These are phyloP conservation scores for Tetraselmis striata DNA, from an alignment of 139 green algal genomes.

Conservation along the genomic window DNA sequence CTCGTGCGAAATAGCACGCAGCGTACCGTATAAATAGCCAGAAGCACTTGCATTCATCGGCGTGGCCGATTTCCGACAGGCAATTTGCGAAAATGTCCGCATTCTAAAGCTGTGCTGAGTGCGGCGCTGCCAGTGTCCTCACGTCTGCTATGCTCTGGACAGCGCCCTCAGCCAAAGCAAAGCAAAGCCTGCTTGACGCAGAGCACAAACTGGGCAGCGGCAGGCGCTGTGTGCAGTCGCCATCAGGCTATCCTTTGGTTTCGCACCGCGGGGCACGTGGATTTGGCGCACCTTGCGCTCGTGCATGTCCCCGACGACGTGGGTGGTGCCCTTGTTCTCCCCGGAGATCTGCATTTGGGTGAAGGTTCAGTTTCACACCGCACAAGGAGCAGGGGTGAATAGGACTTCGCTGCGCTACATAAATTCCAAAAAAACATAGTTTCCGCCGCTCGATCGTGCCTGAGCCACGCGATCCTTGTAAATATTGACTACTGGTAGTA, in stretches of 20 bases:
- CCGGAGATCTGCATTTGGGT: slow-evolving; percentile 33
- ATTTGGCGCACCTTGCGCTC: slow-evolving; percentile 43
- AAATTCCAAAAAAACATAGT: slow-evolving; percentile 28
- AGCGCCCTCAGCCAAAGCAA: not conserved
- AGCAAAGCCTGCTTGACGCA: not conserved
- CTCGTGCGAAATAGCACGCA: too few relatives aligned
- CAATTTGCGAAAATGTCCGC: too few relatives aligned
- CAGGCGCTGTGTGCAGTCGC: not conserved
- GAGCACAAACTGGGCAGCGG: not conserved
- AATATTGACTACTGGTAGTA: not conserved
- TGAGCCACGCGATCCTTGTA: slow-evolving; percentile 12
- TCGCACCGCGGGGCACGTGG: too few relatives aligned
- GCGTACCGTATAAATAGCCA: too few relatives aligned
- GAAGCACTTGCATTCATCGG: too few relatives aligned
- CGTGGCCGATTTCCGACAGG: too few relatives aligned
- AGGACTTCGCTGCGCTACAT: slow-evolving; percentile 26
- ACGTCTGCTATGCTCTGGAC: not conserved
- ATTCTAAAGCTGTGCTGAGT: not conserved
- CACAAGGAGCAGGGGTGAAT: slow-evolving; percentile 1
- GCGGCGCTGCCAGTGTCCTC: not conserved
- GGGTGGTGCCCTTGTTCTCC: slow-evolving; percentile 31
- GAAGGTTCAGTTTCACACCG: too few relatives aligned
- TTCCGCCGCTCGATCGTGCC: slow-evolving; percentile 17
- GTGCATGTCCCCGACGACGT: slow-evolving; percentile 71
- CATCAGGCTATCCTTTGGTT: too few relatives aligned